Conservation (phyloP, 2,329 filamentous ascomycete genomes). For the Cladosporium austrohemisphaericum region DNA sequence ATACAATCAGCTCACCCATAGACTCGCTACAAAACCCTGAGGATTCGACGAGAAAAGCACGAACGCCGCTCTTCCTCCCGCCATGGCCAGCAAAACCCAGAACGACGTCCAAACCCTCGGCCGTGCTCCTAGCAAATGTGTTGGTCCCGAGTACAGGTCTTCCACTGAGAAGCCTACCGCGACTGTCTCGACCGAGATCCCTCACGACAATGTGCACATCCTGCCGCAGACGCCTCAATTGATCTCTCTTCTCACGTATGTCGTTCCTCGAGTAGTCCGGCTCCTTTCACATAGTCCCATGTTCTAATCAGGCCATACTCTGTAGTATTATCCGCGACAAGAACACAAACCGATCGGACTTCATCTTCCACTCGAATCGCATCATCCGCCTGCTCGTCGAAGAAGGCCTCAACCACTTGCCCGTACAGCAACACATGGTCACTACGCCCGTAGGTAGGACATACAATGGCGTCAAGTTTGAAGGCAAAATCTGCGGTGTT, state of each 20-base stretch:
- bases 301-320: too few species aligned
- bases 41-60: too few species aligned
- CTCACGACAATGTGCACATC: conserved; percentile 83
- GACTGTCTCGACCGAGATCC: conserved; percentile 79
- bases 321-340: conserved; percentile 90
- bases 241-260: conserved; percentile 95
- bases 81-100: conserved; percentile 16
- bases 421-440: conserved; percentile 81
- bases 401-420: conserved; percentile 94
- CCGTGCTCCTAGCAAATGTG: conserved; percentile 52
- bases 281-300: too few species aligned
- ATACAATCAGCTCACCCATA: neutral
- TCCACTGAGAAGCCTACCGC: conserved; percentile 64
- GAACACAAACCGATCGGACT: conserved; percentile 85
- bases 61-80: neutral
- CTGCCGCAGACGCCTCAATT: conserved; percentile 92
- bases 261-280: too few species aligned
- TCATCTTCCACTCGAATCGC: conserved; percentile 98
- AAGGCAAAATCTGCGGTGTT: conserved; percentile 97
- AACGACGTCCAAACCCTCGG: conserved; percentile 19
- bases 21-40: neutral
- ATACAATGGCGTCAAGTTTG: conserved; percentile 89
- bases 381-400: conserved; percentile 96
- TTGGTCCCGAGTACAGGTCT: conserved; percentile 76
- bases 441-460: conserved; percentile 84